Evolutionary conservation across 1,139 yeast species (phyloP), one percentile per base, ranked within the genome.

Genomic region (Dujonia santamariae): DNA sequence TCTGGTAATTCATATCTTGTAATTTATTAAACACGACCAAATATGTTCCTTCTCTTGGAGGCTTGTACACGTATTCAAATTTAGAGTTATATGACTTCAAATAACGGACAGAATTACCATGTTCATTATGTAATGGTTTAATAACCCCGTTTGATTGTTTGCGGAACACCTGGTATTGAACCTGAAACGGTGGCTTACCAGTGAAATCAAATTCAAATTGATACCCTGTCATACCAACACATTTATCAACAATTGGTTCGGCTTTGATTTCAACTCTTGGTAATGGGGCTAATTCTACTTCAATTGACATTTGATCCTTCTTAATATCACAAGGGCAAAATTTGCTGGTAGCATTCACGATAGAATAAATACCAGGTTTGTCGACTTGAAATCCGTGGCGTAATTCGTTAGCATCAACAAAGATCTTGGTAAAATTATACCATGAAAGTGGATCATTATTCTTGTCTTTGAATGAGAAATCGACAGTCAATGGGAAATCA

Each of bases 151-250:
- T 60, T 31, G 52, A 51, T 43, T 41, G 51, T 42, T 54, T 66
- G 37, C 77, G 75, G 49, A 75, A 85, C 6, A 83, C 79, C 28
- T 73, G 70, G 41, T 81, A 80, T 28, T 69, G 71, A 12, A 88
- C 69, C 31, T 70, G 71, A 59, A 84, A 92, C 3, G 97, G 97
- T 1, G 96, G 84, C 19, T 79, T 73, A 12, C 98, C 98, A 4
- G 74, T 61, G 34, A 85, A 70, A 31, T 77, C 81, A 44, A 90
- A 88, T 31, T 75, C 74, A 39, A 87, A 78, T 17, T 65, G 63
- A 46, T 70, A 76, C 0, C 97, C 98, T 7, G 87, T 80, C 35
- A 90, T 86, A 1, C 98, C 98, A 22, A 94, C 85, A 62, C 99
- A 92, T 39, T 83, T 78, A 50, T 92, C 97, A 24, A 78, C 66